Conservation (phyloP, 2,329 filamentous ascomycete genomes). For the Cytospora leucostoma region DNA sequence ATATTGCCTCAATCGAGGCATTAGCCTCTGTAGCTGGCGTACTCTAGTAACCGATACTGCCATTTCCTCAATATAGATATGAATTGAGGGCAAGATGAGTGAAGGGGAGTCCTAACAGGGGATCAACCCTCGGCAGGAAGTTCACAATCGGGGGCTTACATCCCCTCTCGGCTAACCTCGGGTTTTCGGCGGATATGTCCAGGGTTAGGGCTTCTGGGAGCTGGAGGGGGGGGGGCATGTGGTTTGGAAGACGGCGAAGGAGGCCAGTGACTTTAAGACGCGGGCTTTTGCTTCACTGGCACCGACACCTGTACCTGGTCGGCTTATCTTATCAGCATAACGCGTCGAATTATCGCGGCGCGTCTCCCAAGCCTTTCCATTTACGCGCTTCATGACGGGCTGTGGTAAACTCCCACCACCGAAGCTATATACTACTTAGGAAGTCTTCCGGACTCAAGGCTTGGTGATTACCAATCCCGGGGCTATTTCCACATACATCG, state of each 20-base stretch:
- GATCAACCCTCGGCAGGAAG: conserved; percentile 22
- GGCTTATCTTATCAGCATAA: conserved; percentile 2
- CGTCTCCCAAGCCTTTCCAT: conserved; percentile 26
- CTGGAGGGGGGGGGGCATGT: not conserved
- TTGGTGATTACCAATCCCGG: not conserved
- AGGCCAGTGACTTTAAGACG: not conserved
- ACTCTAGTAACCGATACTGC: conserved; percentile 42
- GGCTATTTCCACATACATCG: conserved; percentile 4
- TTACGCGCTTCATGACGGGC: conserved; percentile 15
- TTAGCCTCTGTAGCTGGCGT: conserved; percentile 40
- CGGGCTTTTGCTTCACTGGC: not conserved
- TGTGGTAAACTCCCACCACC: conserved; percentile 7
- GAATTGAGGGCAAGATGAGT: not conserved
- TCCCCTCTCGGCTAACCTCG: conserved; percentile 24
- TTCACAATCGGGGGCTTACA: conserved; percentile 4
- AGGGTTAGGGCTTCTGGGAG: conserved; percentile 3
- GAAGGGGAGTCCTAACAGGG: not conserved
- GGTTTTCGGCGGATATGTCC: not conserved
- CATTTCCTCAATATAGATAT: conserved; percentile 38
- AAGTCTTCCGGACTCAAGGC: not conserved
- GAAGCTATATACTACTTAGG: not conserved
- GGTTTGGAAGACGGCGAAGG: not conserved
- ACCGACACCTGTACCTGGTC: not conserved
- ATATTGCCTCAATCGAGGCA: conserved; percentile 60
- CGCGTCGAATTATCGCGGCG: conserved; percentile 23